Evolutionary conservation across 2,329 filamentous ascomycete species (phyloP).

Genomic region (Pseudocercospora musae): DNA sequence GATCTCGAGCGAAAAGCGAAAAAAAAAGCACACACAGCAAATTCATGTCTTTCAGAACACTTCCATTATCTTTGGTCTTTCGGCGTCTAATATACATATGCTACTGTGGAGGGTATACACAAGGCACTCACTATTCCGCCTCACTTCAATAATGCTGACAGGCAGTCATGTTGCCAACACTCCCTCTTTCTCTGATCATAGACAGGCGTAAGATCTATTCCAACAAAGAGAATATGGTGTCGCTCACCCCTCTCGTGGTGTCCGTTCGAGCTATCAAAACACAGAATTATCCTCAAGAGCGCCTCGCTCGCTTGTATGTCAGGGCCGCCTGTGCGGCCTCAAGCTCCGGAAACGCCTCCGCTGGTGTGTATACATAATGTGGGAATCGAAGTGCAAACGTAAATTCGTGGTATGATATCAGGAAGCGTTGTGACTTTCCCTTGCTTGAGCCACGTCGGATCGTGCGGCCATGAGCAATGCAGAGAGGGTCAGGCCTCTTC

Average conservation of each 20-base stretch:
- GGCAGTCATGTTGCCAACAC: not conserved
- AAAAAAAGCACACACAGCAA: not conserved
- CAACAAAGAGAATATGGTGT: conserved; percentile 11
- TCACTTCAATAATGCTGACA: not conserved
- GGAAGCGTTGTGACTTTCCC: not conserved
- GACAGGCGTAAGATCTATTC: conserved; percentile 11
- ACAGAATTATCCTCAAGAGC: not conserved
- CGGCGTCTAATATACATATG: conserved; percentile 4
- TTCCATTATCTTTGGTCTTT: not conserved
- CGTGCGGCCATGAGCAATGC: not conserved
- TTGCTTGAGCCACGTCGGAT: not conserved
- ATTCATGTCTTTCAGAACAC: not conserved
- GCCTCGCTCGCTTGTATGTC: not conserved
- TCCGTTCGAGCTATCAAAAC: not conserved
- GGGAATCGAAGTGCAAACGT: not conserved
- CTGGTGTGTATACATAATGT: conserved; percentile 6
- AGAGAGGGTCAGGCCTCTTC: conserved; percentile 14
- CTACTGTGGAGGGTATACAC: not conserved
- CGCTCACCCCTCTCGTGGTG: not conserved
- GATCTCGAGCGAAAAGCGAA: not conserved
- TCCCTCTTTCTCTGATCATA: not conserved
- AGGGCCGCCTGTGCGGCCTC: not conserved
- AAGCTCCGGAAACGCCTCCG: conserved; percentile 8
- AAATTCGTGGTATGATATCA: conserved; percentile 1
- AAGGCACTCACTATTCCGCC: not conserved